These are phyloP conservation scores for Cyclotella sp. DNA, from an alignment of 108 stramenopile species.

Conservation along the genomic window DNA sequence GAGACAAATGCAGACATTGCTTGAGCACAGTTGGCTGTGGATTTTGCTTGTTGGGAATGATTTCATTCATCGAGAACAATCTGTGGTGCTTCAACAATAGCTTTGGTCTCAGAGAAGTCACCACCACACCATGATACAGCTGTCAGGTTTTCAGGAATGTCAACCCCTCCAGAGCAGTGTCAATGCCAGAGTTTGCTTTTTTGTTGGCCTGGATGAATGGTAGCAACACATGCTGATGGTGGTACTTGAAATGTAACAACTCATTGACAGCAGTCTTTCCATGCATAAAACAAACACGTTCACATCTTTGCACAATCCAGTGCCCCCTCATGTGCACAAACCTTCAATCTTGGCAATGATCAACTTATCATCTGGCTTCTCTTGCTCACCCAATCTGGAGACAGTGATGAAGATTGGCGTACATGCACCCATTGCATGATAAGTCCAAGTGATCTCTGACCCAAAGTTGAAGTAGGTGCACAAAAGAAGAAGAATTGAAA, in stretches of 20 bases:
- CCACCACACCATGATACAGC: slow-evolving; percentile 1
- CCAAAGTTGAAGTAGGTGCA: too few relatives aligned
- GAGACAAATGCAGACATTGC: not conserved
- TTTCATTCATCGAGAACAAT: not conserved
- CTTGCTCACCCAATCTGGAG: not conserved
- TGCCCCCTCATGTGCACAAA: slow-evolving; percentile 1
- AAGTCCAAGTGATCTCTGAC: not conserved
- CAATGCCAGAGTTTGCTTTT: not conserved
- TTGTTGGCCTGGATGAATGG: not conserved
- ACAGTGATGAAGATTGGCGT: not conserved
- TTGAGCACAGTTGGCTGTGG: not conserved
- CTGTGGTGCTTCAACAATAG: not conserved
- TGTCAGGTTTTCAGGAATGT: not conserved
- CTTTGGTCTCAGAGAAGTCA: slow-evolving; percentile 2
- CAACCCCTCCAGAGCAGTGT: not conserved
- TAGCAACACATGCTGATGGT: not conserved
- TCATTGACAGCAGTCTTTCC: not conserved
- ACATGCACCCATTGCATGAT: not conserved
- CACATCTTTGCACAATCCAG: not conserved
- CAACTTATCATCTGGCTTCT: slow-evolving; percentile 8
- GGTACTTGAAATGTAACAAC: not conserved
- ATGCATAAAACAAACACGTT: not conserved
- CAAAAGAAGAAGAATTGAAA: too few relatives aligned
- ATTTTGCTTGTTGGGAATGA: slow-evolving; percentile 2
- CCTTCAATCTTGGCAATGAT: not conserved